phyloP scores from a whole-genome alignment of 345 rosid genomes.

The Hibiscus mutabilis region DNA sequence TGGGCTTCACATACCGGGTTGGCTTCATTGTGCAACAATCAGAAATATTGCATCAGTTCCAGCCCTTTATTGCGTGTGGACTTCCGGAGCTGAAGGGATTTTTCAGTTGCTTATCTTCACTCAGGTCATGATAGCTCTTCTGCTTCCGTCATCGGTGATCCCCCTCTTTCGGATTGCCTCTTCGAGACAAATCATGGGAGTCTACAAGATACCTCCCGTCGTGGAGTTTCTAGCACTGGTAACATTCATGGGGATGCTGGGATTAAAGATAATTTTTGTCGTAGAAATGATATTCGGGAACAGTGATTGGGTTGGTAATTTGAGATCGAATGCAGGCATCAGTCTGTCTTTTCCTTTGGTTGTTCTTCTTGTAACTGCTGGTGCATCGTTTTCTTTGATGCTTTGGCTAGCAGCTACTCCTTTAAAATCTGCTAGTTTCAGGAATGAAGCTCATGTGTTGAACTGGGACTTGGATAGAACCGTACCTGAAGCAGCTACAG shows the following conservation, averaged over 20 bases:
- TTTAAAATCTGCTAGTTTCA: conserved; percentile 61
- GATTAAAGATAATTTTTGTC: conserved; percentile 67
- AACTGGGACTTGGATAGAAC: conserved; percentile 42
- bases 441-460: conserved; percentile 45
- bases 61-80: conserved; percentile 78
- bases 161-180: conserved; percentile 89
- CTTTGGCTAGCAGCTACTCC: conserved; percentile 91
- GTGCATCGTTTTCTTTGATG: conserved; percentile 66
- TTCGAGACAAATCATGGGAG: conserved; percentile 81
- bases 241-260: conserved; percentile 65
- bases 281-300: conserved; percentile 81
- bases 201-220: conserved; percentile 62
- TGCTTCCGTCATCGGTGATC: conserved; percentile 87
- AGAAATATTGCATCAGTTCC: conserved; percentile 77
- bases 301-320: conserved; percentile 86
- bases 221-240: conserved; percentile 59
- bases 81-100: conserved; percentile 84
- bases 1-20: conserved; percentile 71
- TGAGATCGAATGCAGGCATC: conserved; percentile 61
- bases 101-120: conserved; percentile 76
- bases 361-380: conserved; percentile 53
- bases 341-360: conserved; percentile 46
- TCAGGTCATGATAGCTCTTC: conserved; percentile 78
- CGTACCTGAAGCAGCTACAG: conserved; percentile 26
- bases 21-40: conserved; percentile 86